Conservation (phyloP, 2,329 filamentous ascomycete species). For the Neonectria magnoliae region DNA sequence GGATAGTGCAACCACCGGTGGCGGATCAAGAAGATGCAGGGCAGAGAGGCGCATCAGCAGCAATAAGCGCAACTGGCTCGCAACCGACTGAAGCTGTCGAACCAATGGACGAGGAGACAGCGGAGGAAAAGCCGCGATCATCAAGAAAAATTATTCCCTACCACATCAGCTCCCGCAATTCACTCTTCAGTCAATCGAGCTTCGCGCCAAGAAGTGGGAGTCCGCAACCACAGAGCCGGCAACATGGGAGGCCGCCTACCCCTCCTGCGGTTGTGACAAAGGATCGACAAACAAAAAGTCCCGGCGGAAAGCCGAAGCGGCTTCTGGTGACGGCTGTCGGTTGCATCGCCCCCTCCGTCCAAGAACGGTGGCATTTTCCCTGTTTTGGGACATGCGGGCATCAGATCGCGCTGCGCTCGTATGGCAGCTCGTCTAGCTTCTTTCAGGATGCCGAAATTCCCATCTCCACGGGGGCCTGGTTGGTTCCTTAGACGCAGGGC, state of each 20-base stretch:
- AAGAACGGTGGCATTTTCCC: slow-evolving; percentile 11
- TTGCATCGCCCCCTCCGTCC: slow-evolving; percentile 7
- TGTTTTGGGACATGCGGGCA: neutral
- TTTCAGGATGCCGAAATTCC: slow-evolving; percentile 21
- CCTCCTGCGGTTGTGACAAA: neutral
- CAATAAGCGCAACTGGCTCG: too few relatives aligned
- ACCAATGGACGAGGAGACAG: too few relatives aligned
- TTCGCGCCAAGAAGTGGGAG: too few relatives aligned
- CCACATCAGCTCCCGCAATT: too few relatives aligned
- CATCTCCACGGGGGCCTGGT: neutral
- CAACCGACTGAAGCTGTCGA: too few relatives aligned
- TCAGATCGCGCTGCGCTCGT: slow-evolving; percentile 3
- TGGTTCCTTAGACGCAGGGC: slow-evolving; percentile 16
- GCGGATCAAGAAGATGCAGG: too few relatives aligned
- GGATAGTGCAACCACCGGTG: too few relatives aligned
- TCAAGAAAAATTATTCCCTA: too few relatives aligned
- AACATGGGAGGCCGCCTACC: slow-evolving; percentile 23
- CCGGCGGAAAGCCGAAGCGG: slow-evolving; percentile 8
- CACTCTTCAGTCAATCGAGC: too few relatives aligned
- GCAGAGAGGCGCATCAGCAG: too few relatives aligned
- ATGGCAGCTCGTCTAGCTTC: slow-evolving; percentile 18
- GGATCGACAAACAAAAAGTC: slow-evolving; percentile 7
- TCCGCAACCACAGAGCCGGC: neutral
- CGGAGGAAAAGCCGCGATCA: too few relatives aligned
- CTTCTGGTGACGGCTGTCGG: slow-evolving; percentile 12